These are phyloP conservation scores for Cryptococcus jaspeensis DNA, from an alignment of 1,284 basidiomycete species.

Conservation along the genomic window DNA sequence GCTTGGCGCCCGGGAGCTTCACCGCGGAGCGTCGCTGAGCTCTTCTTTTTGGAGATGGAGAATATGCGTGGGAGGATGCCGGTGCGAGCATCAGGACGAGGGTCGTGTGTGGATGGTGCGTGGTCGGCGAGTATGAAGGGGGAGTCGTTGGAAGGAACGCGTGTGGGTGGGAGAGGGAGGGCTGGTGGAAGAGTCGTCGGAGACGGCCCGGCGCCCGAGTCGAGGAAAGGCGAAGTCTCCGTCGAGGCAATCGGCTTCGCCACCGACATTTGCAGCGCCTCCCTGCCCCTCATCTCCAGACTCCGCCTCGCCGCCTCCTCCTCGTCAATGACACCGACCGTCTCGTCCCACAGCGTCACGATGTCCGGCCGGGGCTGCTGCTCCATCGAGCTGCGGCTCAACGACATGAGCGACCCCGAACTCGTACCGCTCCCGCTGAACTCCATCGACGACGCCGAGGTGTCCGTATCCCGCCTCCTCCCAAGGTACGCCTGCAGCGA, in stretches of 20 bases:
- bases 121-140: neutral
- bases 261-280: too few species aligned
- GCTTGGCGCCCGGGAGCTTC: neutral
- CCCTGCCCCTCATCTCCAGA: too few species aligned
- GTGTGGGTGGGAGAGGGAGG: too few species aligned
- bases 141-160: neutral
- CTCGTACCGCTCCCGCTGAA: conserved; percentile 39
- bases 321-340: conserved; percentile 6
- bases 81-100: conserved; percentile 3
- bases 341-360: conserved; percentile 32
- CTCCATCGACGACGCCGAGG: conserved; percentile 31
- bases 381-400: conserved; percentile 28
- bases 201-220: conserved; percentile 5
- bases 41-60: conserved; percentile 14
- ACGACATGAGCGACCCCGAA: conserved; percentile 32
- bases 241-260: neutral
- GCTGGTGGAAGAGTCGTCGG: conserved; percentile 4
- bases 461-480: conserved; percentile 22
- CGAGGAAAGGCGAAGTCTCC: neutral
- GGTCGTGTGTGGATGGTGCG: conserved; percentile 3
- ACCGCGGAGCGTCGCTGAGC: neutral
- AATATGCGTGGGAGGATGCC: conserved; percentile 14
- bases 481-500: conserved; percentile 6
- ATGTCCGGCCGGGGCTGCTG: conserved; percentile 21
- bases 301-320: conserved; percentile 10